Conservation (phyloP, 2,329 filamentous ascomycete genomes). For the Colletotrichum lupini region DNA sequence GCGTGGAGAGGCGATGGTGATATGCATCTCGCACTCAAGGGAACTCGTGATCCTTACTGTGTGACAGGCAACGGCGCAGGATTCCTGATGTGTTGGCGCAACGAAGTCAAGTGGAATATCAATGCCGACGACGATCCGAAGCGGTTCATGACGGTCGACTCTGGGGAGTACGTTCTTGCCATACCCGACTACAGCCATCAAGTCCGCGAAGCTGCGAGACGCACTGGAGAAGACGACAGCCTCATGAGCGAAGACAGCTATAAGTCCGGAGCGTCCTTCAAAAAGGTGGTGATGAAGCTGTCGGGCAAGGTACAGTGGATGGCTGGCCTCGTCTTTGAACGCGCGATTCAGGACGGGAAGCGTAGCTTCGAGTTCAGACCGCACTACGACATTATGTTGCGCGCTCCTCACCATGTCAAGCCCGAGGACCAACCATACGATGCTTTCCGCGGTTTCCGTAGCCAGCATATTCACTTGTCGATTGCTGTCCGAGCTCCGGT, state of each 20-base stretch:
- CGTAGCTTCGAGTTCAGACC: slow-evolving; percentile 90
- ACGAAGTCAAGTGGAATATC: slow-evolving; percentile 89
- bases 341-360: slow-evolving; percentile 76
- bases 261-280: slow-evolving; percentile 86
- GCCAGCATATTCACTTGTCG: slow-evolving; percentile 95
- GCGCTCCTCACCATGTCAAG: slow-evolving; percentile 80
- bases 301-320: slow-evolving; percentile 96
- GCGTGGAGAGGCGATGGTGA: slow-evolving; percentile 97
- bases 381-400: slow-evolving; percentile 91
- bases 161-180: slow-evolving; percentile 93
- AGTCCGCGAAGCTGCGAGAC: slow-evolving; percentile 73
- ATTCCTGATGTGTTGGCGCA: slow-evolving; percentile 98
- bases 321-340: slow-evolving; percentile 91
- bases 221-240: slow-evolving; percentile 66
- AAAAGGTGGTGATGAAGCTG: slow-evolving; percentile 98
- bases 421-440: slow-evolving; percentile 75
- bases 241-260: slow-evolving; percentile 71
- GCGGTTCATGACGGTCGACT: slow-evolving; percentile 95
- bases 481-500: slow-evolving; percentile 89
- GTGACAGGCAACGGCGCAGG: slow-evolving; percentile 93
- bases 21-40: slow-evolving; percentile 92
- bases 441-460: slow-evolving; percentile 96
- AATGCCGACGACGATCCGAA: slow-evolving; percentile 88
- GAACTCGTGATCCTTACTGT: slow-evolving; percentile 90
- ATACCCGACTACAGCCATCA: slow-evolving; percentile 94